Evolutionary conservation across 768 basidiomycete genomes (phyloP).

Genomic region (Candolleomyces efflorescens): DNA sequence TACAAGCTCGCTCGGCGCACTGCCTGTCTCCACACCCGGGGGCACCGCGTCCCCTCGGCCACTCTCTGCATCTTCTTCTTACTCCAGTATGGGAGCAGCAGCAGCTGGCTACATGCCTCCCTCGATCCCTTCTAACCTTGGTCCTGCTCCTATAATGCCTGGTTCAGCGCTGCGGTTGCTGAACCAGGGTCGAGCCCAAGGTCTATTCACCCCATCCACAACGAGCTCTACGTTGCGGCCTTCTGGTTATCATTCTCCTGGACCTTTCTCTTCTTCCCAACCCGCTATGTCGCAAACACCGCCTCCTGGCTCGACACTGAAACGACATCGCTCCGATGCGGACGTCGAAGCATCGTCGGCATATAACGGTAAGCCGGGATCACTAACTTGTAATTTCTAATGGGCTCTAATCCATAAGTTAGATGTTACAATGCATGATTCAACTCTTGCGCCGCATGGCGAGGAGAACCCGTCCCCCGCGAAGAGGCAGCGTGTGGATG

Average conservation of each 20-base stretch:
- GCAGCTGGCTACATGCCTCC: constrained; percentile 37
- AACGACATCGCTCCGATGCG: constrained; percentile 43
- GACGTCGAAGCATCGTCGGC: constrained; percentile 43
- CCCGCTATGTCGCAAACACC: constrained; percentile 45
- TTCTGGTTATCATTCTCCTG: constrained; percentile 50
- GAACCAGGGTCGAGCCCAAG: constrained; percentile 83
- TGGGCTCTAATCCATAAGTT: not conserved
- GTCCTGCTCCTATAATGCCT: constrained; percentile 83
- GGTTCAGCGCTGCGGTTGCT: constrained; percentile 80
- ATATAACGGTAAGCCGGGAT: constrained; percentile 14
- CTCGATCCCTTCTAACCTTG: constrained; percentile 50
- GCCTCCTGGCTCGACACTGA: constrained; percentile 38
- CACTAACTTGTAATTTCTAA: not conserved
- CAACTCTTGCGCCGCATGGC: constrained; percentile 45
- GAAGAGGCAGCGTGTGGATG: constrained; percentile 68
- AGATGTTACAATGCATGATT: constrained; percentile 45
- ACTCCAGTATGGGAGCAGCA: constrained; percentile 47
- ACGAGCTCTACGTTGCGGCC: constrained; percentile 49
- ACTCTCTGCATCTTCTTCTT: constrained; percentile 65
- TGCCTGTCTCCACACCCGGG: constrained; percentile 50
- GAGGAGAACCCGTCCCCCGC: constrained; percentile 64
- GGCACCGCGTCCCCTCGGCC: constrained; percentile 56
- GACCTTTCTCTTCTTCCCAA: constrained; percentile 39
- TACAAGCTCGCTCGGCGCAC: constrained; percentile 61
- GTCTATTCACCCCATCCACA: constrained; percentile 82